phyloP scores from a whole-genome alignment of 805 yeast genomes.

The Lachancea quebecensis region DNA sequence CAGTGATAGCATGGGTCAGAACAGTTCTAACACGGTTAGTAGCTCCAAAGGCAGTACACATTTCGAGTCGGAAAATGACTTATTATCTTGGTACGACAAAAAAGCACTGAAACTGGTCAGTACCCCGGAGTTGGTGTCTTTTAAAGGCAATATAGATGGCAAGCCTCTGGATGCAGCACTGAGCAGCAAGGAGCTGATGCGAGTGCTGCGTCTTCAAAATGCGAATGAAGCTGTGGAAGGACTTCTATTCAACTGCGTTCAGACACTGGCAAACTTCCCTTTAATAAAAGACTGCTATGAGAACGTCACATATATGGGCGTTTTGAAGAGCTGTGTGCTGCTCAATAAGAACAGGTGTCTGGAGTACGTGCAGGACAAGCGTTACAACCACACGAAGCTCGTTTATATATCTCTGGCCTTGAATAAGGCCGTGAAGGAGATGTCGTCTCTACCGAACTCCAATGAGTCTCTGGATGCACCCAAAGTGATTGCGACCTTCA shows the following conservation, averaged over 20 bases:
- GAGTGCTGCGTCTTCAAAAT: conserved; percentile 34
- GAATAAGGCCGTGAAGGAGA: conserved; percentile 13
- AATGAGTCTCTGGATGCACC: conserved; percentile 12
- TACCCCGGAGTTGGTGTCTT: conserved; percentile 20
- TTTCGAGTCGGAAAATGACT: conserved; percentile 9
- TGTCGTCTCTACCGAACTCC: conserved; percentile 8
- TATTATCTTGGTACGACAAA: conserved; percentile 12
- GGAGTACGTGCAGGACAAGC: conserved; percentile 30
- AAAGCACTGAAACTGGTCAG: conserved; percentile 17
- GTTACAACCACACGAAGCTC: conserved; percentile 38
- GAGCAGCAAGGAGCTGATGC: conserved; percentile 22
- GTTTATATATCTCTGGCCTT: conserved; percentile 42
- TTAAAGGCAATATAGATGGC: conserved; percentile 19
- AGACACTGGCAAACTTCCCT: conserved; percentile 45
- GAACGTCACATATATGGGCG: conserved; percentile 33
- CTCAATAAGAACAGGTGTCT: conserved; percentile 39
- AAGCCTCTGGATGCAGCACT: conserved; percentile 23
- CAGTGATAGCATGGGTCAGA: conserved; percentile 21
- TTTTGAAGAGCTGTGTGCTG: conserved; percentile 39
- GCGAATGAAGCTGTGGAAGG: conserved; percentile 27
- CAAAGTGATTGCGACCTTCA: conserved; percentile 35
- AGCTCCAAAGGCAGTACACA: neutral
- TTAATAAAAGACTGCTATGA: conserved; percentile 34
- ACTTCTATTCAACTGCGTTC: conserved; percentile 36
- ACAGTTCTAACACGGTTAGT: conserved; percentile 10